These are phyloP conservation scores for Daldinia caldariorum DNA, from an alignment of 495 filamentous ascomycete genomes.

Conservation along the genomic window DNA sequence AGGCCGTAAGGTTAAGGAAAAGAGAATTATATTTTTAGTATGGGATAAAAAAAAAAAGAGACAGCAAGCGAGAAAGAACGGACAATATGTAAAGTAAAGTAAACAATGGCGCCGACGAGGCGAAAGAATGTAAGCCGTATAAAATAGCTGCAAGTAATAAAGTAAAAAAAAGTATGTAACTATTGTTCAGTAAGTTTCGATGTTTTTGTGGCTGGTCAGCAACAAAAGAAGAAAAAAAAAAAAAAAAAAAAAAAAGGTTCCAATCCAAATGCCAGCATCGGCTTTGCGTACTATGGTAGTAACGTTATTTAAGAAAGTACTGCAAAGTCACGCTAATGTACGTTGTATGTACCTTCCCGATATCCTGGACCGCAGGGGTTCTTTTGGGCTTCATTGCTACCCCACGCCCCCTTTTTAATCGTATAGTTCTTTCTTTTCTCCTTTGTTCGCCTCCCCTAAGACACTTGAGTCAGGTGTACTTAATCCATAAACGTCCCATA, in stretches of 20 bases:
- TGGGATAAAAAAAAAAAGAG: conserved; percentile 18
- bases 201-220: conserved; percentile 35
- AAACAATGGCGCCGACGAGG: conserved; percentile 35
- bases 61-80: conserved; percentile 28
- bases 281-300: conserved; percentile 15
- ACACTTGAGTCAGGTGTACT: conserved; percentile 26
- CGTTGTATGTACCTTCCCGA: conserved; percentile 24
- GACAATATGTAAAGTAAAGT: conserved; percentile 36
- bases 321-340: conserved; percentile 7
- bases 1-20: background rate
- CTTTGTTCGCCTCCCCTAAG: conserved; percentile 27
- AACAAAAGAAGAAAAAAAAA: no score
- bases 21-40: conserved; percentile 11
- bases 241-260: conserved; percentile 26
- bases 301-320: conserved; percentile 7
- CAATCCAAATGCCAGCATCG: conserved; percentile 27
- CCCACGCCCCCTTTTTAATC: conserved; percentile 15
- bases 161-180: no score
- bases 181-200: conserved; percentile 7
- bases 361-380: conserved; percentile 13
- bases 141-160: conserved; percentile 12
- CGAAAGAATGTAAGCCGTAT: conserved; percentile 41
- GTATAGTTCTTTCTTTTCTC: conserved; percentile 4
- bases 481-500: conserved; percentile 8
- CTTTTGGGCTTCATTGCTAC: conserved; percentile 18